Percentiles rank a stretch among this genome's conserved stretches.
Evolutionary conservation across 208 protist species (phyloP).

Genomic region (Strigomonas galati): DNA sequence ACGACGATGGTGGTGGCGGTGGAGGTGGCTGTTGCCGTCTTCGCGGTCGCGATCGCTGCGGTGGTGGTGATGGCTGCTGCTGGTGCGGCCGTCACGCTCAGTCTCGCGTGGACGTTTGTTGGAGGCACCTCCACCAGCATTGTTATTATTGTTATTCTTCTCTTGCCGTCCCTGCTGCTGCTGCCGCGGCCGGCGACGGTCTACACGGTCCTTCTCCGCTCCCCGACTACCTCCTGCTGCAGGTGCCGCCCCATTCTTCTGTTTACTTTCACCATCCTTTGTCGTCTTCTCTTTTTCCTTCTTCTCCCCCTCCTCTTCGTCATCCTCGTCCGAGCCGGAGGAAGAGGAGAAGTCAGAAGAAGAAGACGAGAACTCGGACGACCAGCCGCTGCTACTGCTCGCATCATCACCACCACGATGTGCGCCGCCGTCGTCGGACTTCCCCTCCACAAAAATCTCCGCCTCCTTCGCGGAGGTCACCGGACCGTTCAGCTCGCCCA

Average conservation of each 20-base stretch:
- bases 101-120: conserved; percentile 16
- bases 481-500: conserved; percentile 14
- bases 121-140: too few relatives aligned
- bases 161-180: neutral
- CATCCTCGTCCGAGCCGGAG: conserved; percentile 5
- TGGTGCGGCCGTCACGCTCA: conserved; percentile 11
- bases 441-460: conserved; percentile 22
- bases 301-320: too few relatives aligned
- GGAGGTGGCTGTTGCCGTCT: conserved; percentile 14
- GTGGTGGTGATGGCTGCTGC: conserved; percentile 1
- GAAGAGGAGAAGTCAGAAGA: conserved; percentile 19
- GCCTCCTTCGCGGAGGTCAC: conserved; percentile 18
- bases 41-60: conserved; percentile 27
- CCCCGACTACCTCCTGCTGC: too few relatives aligned
- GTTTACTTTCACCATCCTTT: too few relatives aligned
- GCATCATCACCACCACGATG: conserved; percentile 11
- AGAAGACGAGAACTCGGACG: conserved; percentile 1
- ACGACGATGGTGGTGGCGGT: too few relatives aligned
- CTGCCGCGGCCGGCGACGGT: neutral
- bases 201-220: neutral
- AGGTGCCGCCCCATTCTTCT: too few relatives aligned
- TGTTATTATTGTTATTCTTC: too few relatives aligned
- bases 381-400: conserved; percentile 21
- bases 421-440: conserved; percentile 12
- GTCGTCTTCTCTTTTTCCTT: too few relatives aligned